Evolutionary conservation across 139 green algal genomes (phyloP), one percentile per base, ranked within the genome.

Genomic region (Helicosporidium sp.): DNA sequence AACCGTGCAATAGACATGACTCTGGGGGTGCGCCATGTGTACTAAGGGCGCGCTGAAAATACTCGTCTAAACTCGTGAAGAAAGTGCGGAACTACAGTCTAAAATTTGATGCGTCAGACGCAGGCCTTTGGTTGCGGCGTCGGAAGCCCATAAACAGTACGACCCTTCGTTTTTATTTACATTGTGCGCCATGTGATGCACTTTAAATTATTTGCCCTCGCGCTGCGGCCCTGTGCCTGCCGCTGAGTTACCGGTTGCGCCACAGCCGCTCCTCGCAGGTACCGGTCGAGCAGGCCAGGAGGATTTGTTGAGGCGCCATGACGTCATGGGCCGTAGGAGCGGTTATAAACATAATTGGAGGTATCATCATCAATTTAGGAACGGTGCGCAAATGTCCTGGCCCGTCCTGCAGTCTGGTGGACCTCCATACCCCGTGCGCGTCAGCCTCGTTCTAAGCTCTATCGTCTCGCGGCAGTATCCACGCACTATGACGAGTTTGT

Each of bases 301-400:
- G 31, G 10, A 37, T 37, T 18, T 13, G 13, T 13, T 13, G 31
- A 13, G 10, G 10, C 31, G 31, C 10, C 31, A 37, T 37, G 31
- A 13, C 10, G 10, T 25, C 18, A 40, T 73, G 65, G 65, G 45
- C 45, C 0, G 20, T 66, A 24, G 73, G 74, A 7, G 72, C 70
- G 12, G 54, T 54, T 13, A 70, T 83, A 47, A 83, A 83, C 17
- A 39, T 83, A 39, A 52, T 79, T 15, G 79, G 78, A 3, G 76
- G 63, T 39, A 54, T 86, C 15, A 35, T 73, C 1, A 83, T 87
- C 61, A 87, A 87, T 26, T 47, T 82, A 25, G 75, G 74, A 8
- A 81, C 69, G 60, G 68, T 77, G 51, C 45, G 60, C 31, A 1
- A 20, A 20, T 12, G 22, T n/a, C 2, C 3, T 15, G 16, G 4